Percentiles rank a stretch among this genome's conserved stretches.
These are phyloP conservation scores for Colletotrichum sansevieriae DNA, from an alignment of 2,329 filamentous ascomycete species.

Conservation along the genomic window DNA sequence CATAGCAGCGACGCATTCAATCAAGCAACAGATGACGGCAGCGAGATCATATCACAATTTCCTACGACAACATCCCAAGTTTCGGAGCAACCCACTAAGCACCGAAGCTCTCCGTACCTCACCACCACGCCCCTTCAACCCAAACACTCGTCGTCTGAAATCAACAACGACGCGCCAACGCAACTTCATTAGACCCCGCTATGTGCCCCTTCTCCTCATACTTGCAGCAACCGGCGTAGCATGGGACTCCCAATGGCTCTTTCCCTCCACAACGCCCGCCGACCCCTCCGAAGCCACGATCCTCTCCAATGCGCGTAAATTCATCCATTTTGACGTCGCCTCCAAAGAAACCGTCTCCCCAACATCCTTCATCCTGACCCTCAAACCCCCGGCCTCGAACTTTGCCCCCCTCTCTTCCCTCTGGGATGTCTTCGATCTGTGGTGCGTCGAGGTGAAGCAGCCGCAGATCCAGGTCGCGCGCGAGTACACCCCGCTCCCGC, in stretches of 20 bases:
- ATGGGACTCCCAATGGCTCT: constrained; percentile 41
- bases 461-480: constrained; percentile 92
- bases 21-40: no score
- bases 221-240: constrained; percentile 25
- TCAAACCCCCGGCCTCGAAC: constrained; percentile 58
- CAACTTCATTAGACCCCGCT: constrained; percentile 29
- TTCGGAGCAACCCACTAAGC: no score
- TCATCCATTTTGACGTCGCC: constrained; percentile 75
- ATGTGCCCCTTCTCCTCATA: constrained; percentile 31
- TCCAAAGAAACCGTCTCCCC: constrained; percentile 73
- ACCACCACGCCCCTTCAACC: neutral
- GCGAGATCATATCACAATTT: no score
- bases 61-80: neutral
- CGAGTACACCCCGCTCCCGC: constrained; percentile 90
- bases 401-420: constrained; percentile 47
- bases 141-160: neutral
- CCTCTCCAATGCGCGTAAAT: constrained; percentile 69
- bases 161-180: neutral
- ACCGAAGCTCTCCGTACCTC: no score
- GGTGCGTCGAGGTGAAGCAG: constrained; percentile 94
- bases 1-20: no score
- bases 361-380: constrained; percentile 76
- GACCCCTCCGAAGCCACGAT: constrained; percentile 22
- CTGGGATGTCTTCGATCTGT: constrained; percentile 70
- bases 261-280: constrained; percentile 23